Conservation (phyloP, 192 early-diverging fungal species). For the Hyaloraphidium curvatum region DNA sequence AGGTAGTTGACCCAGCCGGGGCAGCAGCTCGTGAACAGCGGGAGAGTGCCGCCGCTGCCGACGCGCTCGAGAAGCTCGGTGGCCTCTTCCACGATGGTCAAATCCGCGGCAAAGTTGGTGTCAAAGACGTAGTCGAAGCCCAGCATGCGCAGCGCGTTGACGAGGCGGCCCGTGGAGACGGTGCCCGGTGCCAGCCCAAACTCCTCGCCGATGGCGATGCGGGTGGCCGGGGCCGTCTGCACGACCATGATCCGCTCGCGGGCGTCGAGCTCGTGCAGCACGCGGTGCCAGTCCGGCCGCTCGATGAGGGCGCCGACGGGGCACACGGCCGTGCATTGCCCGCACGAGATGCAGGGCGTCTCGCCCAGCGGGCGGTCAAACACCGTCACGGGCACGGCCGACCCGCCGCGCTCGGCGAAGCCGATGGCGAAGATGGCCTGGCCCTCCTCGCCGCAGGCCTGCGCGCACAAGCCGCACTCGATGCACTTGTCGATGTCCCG, state of each 20-base stretch:
- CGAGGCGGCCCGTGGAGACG: neutral
- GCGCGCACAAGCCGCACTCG: conserved; percentile 2
- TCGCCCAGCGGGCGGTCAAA: neutral
- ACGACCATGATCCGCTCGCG: neutral
- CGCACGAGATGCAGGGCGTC: conserved; percentile 4
- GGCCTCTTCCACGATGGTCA: conserved; percentile 63
- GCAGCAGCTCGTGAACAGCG: conserved; percentile 9
- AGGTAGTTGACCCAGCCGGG: conserved; percentile 96
- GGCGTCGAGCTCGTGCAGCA: neutral
- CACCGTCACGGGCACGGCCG: neutral
- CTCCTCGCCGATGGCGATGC: conserved; percentile 4
- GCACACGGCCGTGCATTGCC: conserved; percentile 4
- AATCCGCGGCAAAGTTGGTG: conserved; percentile 70
- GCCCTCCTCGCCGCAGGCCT: conserved; percentile 2
- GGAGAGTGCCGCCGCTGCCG: neutral
- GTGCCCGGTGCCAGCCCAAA: neutral
- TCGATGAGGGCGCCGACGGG: conserved; percentile 5
- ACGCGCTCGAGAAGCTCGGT: conserved; percentile 48
- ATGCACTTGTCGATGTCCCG: conserved; percentile 4
- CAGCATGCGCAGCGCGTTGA: conserved; percentile 14
- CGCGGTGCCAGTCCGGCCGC: neutral
- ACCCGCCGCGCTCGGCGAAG: conserved; percentile 2
- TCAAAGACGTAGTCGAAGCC: conserved; percentile 80
- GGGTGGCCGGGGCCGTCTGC: conserved; percentile 2
- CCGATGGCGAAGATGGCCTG: conserved; percentile 1